Percentiles rank a stretch among this genome's conserved stretches.
Conservation (phyloP, 257 asterid genomes). For the Rhazya stricta region DNA sequence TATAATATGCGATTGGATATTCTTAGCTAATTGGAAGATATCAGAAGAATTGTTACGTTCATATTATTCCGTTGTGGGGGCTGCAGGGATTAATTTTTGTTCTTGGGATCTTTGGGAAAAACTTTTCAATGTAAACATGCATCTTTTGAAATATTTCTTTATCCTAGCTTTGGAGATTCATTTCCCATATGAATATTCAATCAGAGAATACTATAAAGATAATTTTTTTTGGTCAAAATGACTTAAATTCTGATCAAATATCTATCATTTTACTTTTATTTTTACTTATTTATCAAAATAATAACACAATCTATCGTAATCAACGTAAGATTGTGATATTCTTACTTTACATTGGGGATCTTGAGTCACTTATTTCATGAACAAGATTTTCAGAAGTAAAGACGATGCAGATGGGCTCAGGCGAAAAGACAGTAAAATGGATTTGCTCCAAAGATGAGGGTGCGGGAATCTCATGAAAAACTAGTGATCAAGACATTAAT, state of each 20-base stretch:
- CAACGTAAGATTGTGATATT: too few species aligned
- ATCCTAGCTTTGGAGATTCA: background rate
- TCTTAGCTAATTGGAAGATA: background rate
- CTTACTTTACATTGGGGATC: too few species aligned
- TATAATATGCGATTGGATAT: background rate
- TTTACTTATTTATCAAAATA: too few species aligned
- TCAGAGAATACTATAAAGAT: too few species aligned
- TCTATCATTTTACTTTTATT: too few species aligned
- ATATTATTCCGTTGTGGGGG: too few species aligned
- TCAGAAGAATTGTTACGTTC: background rate
- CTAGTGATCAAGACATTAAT: background rate
- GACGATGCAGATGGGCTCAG: too few species aligned
- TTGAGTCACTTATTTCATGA: background rate
- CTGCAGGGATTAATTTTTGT: background rate
- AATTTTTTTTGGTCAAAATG: too few species aligned
- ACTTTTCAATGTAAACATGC: conserved; percentile 13
- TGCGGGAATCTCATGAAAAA: background rate
- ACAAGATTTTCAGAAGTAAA: background rate
- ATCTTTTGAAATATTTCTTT: background rate
- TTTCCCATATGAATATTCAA: background rate
- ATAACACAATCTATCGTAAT: too few species aligned
- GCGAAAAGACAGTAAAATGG: too few species aligned
- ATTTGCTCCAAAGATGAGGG: background rate
- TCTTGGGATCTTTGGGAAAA: background rate
- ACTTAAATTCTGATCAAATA: too few species aligned